These are phyloP conservation scores for Lachnellula arida DNA, from an alignment of 2,329 filamentous ascomycete genomes.

Conservation along the genomic window DNA sequence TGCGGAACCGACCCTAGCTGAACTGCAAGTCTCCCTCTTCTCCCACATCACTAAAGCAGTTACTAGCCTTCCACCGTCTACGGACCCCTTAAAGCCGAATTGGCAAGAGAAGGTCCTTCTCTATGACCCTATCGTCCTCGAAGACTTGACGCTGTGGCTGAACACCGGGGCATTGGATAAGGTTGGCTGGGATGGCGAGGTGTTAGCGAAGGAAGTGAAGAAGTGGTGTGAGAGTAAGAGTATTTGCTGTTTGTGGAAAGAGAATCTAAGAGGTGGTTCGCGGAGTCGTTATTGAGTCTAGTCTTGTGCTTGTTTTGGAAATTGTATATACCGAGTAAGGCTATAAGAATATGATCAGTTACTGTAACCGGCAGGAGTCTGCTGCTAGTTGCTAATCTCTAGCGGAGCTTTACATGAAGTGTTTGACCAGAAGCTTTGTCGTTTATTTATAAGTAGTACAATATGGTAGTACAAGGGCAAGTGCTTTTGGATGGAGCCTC, in stretches of 20 bases:
- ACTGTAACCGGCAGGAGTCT: neutral
- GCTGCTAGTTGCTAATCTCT: neutral
- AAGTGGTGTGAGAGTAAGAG: conserved; percentile 87
- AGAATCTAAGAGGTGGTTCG: conserved; percentile 26
- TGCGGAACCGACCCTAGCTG: conserved; percentile 29
- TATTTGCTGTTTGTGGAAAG: conserved; percentile 72
- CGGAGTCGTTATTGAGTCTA: conserved; percentile 26
- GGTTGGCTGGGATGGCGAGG: conserved; percentile 61
- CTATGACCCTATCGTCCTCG: conserved; percentile 84
- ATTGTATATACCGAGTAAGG: neutral
- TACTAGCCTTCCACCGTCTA: conserved; percentile 44
- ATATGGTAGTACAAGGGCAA: too few relatives aligned
- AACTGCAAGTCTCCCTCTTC: conserved; percentile 45
- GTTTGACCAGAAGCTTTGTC: too few relatives aligned
- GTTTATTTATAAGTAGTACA: too few relatives aligned
- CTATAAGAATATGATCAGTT: neutral
- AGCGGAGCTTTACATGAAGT: neutral
- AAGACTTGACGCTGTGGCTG: conserved; percentile 79
- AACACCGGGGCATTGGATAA: conserved; percentile 64
- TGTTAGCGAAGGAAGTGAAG: conserved; percentile 64
- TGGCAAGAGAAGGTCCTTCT: conserved; percentile 94
- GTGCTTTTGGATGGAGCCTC: too few relatives aligned
- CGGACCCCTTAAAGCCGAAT: conserved; percentile 49
- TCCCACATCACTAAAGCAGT: conserved; percentile 52
- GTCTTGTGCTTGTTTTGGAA: neutral